Conservation (phyloP, 2,329 filamentous ascomycete genomes). For the Colletotrichum theobromicola region DNA sequence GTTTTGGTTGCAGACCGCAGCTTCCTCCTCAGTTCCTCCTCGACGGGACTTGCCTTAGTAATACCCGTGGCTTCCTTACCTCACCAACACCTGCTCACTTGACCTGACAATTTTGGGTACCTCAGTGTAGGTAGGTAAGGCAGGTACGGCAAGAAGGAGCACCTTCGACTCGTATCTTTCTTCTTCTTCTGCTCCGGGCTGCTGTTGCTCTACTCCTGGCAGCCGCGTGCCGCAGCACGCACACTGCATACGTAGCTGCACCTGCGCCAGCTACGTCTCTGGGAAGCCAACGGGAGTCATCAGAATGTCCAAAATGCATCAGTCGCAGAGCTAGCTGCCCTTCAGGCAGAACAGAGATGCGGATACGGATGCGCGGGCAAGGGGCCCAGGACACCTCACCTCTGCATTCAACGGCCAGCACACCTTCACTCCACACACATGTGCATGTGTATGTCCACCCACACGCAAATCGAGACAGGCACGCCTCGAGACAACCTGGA, state of each 20-base stretch:
- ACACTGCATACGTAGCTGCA: neutral
- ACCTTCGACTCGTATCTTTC: neutral
- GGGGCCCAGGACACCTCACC: neutral
- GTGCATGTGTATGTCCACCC: neutral
- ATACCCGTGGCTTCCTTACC: neutral
- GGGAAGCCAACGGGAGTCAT: neutral
- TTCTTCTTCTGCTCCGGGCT: neutral
- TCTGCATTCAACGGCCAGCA: neutral
- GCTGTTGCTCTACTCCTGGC: neutral
- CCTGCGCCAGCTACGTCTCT: neutral
- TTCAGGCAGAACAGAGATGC: neutral
- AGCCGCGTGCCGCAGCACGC: neutral
- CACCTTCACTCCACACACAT: neutral
- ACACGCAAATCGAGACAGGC: neutral
- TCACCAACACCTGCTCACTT: neutral
- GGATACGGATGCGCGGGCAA: neutral
- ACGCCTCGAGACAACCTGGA: neutral
- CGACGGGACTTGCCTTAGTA: neutral
- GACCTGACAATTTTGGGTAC: neutral
- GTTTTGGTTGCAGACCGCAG: neutral
- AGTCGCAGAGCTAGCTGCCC: neutral
- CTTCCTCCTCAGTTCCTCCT: neutral
- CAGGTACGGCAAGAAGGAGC: neutral
- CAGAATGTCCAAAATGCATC: neutral
- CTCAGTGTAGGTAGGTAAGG: no score